These are phyloP conservation scores for Salix viminalis DNA, from an alignment of 345 rosid genomes.

Conservation along the genomic window DNA sequence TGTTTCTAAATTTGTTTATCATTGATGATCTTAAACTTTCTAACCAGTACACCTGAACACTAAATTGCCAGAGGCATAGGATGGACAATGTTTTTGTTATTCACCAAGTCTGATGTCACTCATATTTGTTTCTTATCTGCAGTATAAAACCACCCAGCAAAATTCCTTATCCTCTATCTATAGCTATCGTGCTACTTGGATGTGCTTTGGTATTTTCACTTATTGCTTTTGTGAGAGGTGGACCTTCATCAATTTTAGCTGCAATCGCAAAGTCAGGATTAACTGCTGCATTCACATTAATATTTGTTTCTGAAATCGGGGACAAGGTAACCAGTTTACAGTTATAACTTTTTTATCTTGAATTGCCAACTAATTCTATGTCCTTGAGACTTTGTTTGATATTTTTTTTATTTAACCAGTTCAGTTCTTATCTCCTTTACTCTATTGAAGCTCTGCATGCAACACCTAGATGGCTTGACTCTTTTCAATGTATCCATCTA, in stretches of 20 bases:
- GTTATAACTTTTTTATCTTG: neutral
- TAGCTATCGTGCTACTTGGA: slow-evolving; percentile 64
- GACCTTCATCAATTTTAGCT: slow-evolving; percentile 70
- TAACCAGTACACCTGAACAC: neutral
- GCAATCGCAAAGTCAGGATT: slow-evolving; percentile 92
- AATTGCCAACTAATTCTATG: neutral
- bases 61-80: neutral
- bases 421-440: neutral
- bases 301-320: slow-evolving; percentile 96
- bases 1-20: neutral
- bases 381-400: neutral
- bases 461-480: neutral
- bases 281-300: slow-evolving; percentile 91
- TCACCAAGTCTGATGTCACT: neutral
- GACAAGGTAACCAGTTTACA: slow-evolving; percentile 64
- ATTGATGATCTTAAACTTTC: neutral
- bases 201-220: slow-evolving; percentile 69
- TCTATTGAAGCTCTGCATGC: neutral
- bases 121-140: slow-evolving; percentile 34
- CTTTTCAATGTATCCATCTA: neutral
- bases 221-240: slow-evolving; percentile 65
- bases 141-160: slow-evolving; percentile 55
- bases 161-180: slow-evolving; percentile 71
- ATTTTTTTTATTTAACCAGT: neutral
- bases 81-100: neutral